Base-by-base conservation (phyloP, 1,139 yeast genomes). In the Suhomyces wounanorum region DNA sequence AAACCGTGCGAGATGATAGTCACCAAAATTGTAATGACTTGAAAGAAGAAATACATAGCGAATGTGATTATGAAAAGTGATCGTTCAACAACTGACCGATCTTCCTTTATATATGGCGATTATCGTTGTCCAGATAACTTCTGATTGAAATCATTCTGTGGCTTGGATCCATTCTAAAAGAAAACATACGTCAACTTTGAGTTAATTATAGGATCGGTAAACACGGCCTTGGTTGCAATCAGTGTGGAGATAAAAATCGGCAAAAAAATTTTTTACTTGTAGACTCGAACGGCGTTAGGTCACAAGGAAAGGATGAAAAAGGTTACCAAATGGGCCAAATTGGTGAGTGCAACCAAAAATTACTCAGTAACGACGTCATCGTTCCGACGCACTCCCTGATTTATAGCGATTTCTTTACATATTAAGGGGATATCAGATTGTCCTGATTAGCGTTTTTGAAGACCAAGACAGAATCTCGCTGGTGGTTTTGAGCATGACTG, bases 11-110 rank as follows among this genome's bases (percentile, higher is more conserved):
- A 37, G 11, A 44, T 37, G 30, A 45, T 42, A 11, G 53, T 23
- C 36, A 51, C 45, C 17, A 45, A 52, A 11, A 48, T 33, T 31
- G 52, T 44, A 40, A 52, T 3, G 42, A 48, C 28, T 13, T 33
- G 18, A 16, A 33, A n/a, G 8, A 45, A 31, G 50, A 44, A 50
- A 11, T 37, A 41, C 55, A 52, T 47, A 23, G 48, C 44, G 48
- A 43, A 28, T 14, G 46, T 21, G 16, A 14, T n/a, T 18, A 23
- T 9, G 14, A 11, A 18, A 37, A 14, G n/a, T 18, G 26, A 10
- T 21, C 8, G 5, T 13, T 17, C n/a, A n/a, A 17, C 10, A 6
- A 13, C 23, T 2, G 25, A 13, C 13, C 13, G n/a, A 4, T 21
- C 21, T 16, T 16, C 16, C 21, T 16, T 36, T 36, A 36, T 36